Base-by-base conservation (phyloP, 2,329 filamentous ascomycete species). In the Colletotrichum cordylinicola region DNA sequence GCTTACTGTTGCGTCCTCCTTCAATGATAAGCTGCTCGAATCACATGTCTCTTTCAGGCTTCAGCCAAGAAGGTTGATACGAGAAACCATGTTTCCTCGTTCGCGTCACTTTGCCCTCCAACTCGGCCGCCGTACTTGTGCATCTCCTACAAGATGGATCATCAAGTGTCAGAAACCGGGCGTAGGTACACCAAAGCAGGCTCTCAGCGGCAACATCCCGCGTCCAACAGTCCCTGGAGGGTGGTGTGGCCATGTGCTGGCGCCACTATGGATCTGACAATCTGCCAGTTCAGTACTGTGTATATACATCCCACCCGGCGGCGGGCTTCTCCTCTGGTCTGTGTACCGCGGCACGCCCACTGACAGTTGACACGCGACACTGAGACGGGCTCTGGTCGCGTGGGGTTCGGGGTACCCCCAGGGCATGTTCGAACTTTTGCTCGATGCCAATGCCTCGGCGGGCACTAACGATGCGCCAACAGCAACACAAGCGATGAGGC, bases 361-460 rank as follows among this genome's bases (percentile, higher is more conserved):
- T 21, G 27, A 48, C 27, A 55, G 64, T 43, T 66, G 67, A 39
- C 72, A 74, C 67, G 72, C 67, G 60, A 74, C 72, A 55, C 68
- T 39, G 48, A 35, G 67, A 70, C 33, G 56, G 71, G 66, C 66
- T 74, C 35, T 29, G 35, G 18, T 68, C 7, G 35, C 37, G 65
- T 24, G 70, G 60, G 67, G 66, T 64, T 65, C 16, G 31, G 9
- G 35, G 62, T 21, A 56, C 21, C 24, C 43, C 13, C n/a, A 18
- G 33, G 35, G 55, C 15, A 29, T 24, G 52, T 68, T 43, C 64
- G 70, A 66, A 74, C 64, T 64, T 64, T 68, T 48, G 64, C 35
- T 55, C 58, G 24, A 58, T 48, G 70, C 48, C 74, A 37, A 69
- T 69, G 64, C 29, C 74, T 75, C 72, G 68, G 68, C 72, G 69